A percentile compares a stretch with the other conserved stretches of the same genome.
phyloP scores from a whole-genome alignment of 2,329 filamentous ascomycete genomes.

The Beauveria asiatica region DNA sequence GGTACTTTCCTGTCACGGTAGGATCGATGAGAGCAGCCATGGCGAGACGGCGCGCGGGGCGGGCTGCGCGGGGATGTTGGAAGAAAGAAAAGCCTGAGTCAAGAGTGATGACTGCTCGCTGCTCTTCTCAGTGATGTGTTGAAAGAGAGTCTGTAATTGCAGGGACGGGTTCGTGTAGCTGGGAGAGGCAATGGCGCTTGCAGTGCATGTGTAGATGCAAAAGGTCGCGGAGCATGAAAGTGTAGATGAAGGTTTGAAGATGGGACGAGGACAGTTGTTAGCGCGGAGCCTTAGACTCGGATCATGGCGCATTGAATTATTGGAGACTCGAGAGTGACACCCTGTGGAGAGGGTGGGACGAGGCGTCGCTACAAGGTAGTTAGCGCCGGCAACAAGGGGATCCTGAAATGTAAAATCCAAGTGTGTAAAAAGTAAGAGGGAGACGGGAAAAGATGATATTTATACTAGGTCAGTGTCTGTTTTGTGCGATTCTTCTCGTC shows the following conservation, averaged over 20 bases:
- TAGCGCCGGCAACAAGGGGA: background rate
- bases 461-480: background rate
- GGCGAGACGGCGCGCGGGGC: background rate
- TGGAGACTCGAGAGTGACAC: conserved; percentile 1
- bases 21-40: conserved; percentile 45
- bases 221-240: background rate
- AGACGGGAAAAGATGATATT: background rate
- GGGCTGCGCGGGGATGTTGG: background rate
- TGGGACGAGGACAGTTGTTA: background rate
- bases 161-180: too few relatives aligned
- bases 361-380: background rate
- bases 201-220: background rate
- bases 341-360: background rate
- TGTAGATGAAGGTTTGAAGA: background rate
- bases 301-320: background rate
- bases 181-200: background rate
- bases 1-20: conserved; percentile 53
- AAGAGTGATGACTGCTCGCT: background rate
- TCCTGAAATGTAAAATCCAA: background rate
- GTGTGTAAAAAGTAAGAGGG: background rate
- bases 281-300: background rate
- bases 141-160: too few relatives aligned
- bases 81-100: background rate
- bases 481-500: background rate
- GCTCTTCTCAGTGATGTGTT: background rate